These are phyloP conservation scores for Rhodamnia argentea DNA, from an alignment of 345 rosid species.

Conservation along the genomic window DNA sequence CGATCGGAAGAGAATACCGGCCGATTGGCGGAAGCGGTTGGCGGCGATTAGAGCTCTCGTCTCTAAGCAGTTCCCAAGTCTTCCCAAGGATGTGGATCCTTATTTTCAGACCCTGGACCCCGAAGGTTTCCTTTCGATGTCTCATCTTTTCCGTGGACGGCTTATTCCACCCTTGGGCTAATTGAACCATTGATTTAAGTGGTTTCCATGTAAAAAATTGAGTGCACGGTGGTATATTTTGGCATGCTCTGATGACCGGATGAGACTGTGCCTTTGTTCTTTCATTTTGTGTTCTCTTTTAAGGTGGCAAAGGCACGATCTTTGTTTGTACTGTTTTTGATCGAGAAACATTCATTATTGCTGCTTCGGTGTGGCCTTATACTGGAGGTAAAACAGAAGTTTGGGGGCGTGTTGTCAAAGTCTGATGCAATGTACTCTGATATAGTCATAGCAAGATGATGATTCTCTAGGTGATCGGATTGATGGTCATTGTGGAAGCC, in stretches of 20 bases:
- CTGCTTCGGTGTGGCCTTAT: not conserved
- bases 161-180: accelerated
- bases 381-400: not conserved
- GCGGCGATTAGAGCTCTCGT: constrained; percentile 60
- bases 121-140: constrained; percentile 33
- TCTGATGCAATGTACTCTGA: not conserved
- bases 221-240: not conserved
- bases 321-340: not conserved
- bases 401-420: not conserved
- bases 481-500: not conserved
- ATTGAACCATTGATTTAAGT: not conserved
- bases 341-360: not conserved
- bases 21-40: constrained; percentile 85
- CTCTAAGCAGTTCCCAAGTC: constrained; percentile 54
- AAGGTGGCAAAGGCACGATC: not conserved
- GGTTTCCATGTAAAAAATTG: not conserved
- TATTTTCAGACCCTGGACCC: constrained; percentile 68
- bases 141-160: not conserved
- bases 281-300: not conserved
- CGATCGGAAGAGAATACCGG: constrained; percentile 89
- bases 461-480: not conserved
- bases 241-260: not conserved
- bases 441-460: not conserved
- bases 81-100: constrained; percentile 79
- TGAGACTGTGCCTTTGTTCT: not conserved